Evolutionary conservation across 306 rosid species (phyloP), one percentile per base, ranked within the genome.

Genomic region (Prunus padus): DNA sequence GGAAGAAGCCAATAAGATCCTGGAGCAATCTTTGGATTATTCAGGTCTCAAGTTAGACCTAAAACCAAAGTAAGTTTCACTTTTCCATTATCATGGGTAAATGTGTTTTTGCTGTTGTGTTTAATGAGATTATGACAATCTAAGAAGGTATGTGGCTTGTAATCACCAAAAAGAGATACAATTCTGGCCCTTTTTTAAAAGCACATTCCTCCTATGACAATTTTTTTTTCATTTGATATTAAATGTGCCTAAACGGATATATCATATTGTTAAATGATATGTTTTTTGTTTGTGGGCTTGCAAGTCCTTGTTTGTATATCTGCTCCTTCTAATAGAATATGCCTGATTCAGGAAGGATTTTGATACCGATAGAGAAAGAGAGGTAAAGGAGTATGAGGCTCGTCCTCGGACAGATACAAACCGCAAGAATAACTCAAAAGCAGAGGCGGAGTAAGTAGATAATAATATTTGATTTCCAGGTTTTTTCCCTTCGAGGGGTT

Each of bases 311-410:
- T 23, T 45, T 69, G 37, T 51, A 11, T 47, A 47, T n/a, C 10
- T 22, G 25, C 55, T 26, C 1, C 11, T 30, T 61, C 51, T 73
- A 67, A 82, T 66, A 8, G 37, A 11, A 11, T n/a, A 60, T 74
- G 70, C 68, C 65, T 77, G 74, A 65, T 77, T 72, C 88, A 93
- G 98, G 93, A 91, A 79, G 85, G 91, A 89, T 59, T 93, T 85
- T 82, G 97, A 93, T 65, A 67, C 76, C 22, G 96, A 89, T 74
- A 91, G 98, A 76, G 88, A 72, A 50, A 85, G 74, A 70, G 96
- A 89, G 73, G 23, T 65, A 2, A 87, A 86, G 70, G 87, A 84
- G 65, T 67, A 63, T 80, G 90, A 85, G 81, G 75, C 88, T 72
- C 80, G 77, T 55, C 80, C 87, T 3, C 66, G 26, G 56, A n/a